Conservation (phyloP, 2,329 filamentous ascomycete species). For the Pestalotiopsis sp. region DNA sequence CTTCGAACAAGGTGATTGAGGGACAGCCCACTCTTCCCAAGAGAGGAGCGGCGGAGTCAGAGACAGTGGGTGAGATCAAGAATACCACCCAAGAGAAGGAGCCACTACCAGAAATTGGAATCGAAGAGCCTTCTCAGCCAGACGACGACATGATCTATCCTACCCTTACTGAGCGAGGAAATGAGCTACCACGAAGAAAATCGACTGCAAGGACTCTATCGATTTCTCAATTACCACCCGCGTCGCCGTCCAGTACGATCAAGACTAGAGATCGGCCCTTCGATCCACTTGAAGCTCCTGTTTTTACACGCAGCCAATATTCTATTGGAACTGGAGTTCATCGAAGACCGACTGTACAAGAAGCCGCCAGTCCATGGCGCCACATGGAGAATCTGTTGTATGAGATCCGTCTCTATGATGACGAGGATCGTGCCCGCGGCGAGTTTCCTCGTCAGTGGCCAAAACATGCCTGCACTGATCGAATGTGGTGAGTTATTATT, state of each 20-base stretch:
- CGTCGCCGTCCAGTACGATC: neutral
- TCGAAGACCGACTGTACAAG: neutral
- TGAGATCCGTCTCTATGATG: constrained; percentile 9
- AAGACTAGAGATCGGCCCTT: neutral
- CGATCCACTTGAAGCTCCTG: neutral
- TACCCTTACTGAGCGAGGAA: neutral
- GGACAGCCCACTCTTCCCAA: neutral
- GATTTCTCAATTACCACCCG: neutral
- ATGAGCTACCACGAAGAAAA: neutral
- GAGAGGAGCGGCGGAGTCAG: neutral
- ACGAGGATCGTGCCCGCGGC: neutral
- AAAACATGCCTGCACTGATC: neutral
- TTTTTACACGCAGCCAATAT: neutral
- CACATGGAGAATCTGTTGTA: constrained; percentile 7
- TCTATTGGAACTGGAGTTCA: neutral
- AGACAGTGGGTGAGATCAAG: neutral
- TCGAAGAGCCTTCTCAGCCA: constrained; percentile 6
- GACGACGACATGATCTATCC: neutral
- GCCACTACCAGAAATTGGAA: neutral
- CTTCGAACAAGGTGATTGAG: constrained; percentile 1
- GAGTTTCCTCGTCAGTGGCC: constrained; percentile 10
- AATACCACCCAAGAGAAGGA: neutral
- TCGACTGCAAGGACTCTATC: neutral
- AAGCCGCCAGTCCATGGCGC: constrained; percentile 2
- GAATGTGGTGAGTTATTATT: neutral